phyloP scores from a whole-genome alignment of 2,329 filamentous ascomycete genomes.

The Coniosporium uncinatum region DNA sequence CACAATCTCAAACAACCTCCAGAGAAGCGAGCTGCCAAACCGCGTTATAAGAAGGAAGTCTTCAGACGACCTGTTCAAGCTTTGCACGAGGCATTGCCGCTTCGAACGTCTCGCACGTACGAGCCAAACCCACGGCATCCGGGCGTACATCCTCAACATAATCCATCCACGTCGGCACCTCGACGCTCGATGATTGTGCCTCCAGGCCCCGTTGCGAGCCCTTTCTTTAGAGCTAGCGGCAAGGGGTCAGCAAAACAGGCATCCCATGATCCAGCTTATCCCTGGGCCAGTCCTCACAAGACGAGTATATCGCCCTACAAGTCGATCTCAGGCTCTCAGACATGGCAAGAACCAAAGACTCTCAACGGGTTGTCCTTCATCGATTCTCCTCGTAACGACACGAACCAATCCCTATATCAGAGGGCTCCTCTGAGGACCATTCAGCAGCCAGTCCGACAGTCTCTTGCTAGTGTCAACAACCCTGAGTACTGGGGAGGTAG shows the following conservation, averaged over 20 bases:
- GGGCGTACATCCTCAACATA: no score
- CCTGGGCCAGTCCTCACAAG: background rate
- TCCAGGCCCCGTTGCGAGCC: background rate
- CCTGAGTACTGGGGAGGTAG: background rate
- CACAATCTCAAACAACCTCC: no score
- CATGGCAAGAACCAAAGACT: background rate
- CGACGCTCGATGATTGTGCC: background rate
- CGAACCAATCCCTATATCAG: slow-evolving; percentile 2
- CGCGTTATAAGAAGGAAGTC: background rate
- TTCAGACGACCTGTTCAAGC: background rate
- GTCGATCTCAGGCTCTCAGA: background rate
- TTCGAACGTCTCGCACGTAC: background rate
- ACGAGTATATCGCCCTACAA: background rate
- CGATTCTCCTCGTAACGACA: background rate
- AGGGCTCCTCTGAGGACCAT: background rate
- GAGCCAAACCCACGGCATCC: no score
- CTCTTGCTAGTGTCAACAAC: background rate
- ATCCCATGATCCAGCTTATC: background rate
- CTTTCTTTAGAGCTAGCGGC: background rate
- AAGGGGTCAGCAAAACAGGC: no score
- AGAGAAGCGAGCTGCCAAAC: background rate
- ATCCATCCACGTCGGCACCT: no score
- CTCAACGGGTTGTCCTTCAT: slow-evolving; percentile 6
- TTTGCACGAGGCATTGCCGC: background rate
- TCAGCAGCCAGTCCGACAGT: background rate